phyloP scores from a whole-genome alignment of 2,329 filamentous ascomycete genomes.

The Karstenula rhodostoma region DNA sequence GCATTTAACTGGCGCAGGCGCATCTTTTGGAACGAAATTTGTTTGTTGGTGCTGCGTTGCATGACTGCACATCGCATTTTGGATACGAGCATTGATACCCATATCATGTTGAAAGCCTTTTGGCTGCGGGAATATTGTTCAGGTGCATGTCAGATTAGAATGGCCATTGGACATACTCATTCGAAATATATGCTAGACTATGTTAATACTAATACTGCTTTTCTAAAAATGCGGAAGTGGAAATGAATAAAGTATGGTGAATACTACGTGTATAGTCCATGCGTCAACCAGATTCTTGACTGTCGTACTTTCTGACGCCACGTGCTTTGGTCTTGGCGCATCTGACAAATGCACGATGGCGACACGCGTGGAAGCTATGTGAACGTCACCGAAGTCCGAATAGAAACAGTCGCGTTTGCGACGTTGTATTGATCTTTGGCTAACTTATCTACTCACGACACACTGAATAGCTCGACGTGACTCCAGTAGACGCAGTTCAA shows the following conservation, averaged over 20 bases:
- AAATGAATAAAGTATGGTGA: no score
- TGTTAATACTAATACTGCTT: not conserved
- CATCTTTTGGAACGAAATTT: slow-evolving; percentile 1
- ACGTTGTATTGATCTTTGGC: slow-evolving; percentile 36
- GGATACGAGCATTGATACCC: slow-evolving; percentile 34
- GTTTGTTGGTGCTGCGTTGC: not conserved
- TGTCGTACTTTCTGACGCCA: not conserved
- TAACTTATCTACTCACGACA: slow-evolving; percentile 32
- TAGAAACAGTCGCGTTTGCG: slow-evolving; percentile 21
- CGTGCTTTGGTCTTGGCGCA: slow-evolving; percentile 24
- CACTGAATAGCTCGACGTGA: slow-evolving; percentile 16
- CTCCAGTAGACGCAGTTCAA: slow-evolving; percentile 5
- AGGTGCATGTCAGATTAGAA: not conserved
- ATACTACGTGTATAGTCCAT: no score
- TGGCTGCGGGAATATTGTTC: not conserved
- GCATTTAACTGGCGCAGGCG: slow-evolving; percentile 20
- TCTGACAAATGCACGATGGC: slow-evolving; percentile 44
- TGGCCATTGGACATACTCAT: not conserved
- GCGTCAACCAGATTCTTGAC: not conserved
- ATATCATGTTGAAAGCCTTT: slow-evolving; percentile 8
- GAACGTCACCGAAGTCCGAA: slow-evolving; percentile 42
- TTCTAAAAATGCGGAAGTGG: no score
- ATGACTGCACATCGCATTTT: not conserved
- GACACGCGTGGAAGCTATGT: slow-evolving; percentile 44
- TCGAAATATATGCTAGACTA: not conserved